These are phyloP conservation scores for Apiotrichum laibachii DNA, from an alignment of 1,284 basidiomycete genomes.

Conservation along the genomic window DNA sequence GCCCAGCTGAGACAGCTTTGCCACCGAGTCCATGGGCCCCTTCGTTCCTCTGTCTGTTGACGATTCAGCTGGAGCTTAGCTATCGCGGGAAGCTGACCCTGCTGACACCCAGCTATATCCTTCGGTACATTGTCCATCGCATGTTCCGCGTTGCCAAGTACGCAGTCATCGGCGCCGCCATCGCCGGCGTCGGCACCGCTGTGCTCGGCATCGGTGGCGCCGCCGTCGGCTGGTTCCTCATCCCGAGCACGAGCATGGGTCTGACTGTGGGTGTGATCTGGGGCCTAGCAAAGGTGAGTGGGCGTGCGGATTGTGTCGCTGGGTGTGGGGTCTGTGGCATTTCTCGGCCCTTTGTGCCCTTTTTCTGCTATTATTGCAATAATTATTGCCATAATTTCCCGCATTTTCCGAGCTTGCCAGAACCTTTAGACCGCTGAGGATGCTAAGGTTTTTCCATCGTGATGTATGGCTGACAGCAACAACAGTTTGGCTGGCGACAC, in stretches of 20 bases:
- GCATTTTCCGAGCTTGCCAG: background rate
- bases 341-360: too few relatives aligned
- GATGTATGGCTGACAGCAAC: background rate
- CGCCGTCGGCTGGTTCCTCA: slow-evolving; percentile 48
- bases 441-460: too few relatives aligned
- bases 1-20: too few relatives aligned
- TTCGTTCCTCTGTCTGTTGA: too few relatives aligned
- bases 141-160: slow-evolving; percentile 51
- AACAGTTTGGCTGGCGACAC: slow-evolving; percentile 48
- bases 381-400: too few relatives aligned
- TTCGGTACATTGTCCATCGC: slow-evolving; percentile 47
- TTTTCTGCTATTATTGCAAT: too few relatives aligned
- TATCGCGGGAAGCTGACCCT: background rate
- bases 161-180: slow-evolving; percentile 41
- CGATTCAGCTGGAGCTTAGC: too few relatives aligned
- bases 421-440: too few relatives aligned
- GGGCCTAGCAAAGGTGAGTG: slow-evolving; percentile 42
- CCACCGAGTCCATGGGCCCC: too few relatives aligned
- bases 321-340: background rate
- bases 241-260: slow-evolving; percentile 39
- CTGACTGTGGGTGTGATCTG: slow-evolving; percentile 45
- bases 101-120: slow-evolving; percentile 38
- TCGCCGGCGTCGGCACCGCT: slow-evolving; percentile 43
- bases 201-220: slow-evolving; percentile 44
- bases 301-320: background rate